Evolutionary conservation across 2,329 filamentous ascomycete genomes (phyloP), one percentile per base, ranked within the genome.

Genomic region (Trichoderma cornu-damae): DNA sequence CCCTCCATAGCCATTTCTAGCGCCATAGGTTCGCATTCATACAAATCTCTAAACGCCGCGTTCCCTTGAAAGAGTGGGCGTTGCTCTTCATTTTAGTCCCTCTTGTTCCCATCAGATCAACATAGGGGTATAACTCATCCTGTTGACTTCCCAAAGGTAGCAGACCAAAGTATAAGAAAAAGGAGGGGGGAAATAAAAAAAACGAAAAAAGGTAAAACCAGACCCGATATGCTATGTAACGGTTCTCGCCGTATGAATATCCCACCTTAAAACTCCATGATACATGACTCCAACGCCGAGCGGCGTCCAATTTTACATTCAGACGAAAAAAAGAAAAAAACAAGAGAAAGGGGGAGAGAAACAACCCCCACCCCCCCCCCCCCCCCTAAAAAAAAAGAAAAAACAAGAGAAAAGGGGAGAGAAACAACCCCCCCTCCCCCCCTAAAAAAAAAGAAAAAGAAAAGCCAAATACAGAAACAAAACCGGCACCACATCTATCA

Each of bases 401-500:
- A n/a, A n/a, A n/a, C n/a, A n/a, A n/a, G n/a, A n/a, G n/a, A n/a
- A n/a, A n/a, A n/a, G n/a, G n/a, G n/a, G n/a, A n/a, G n/a, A n/a
- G n/a, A n/a, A n/a, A n/a, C n/a, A n/a, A n/a, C n/a, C n/a, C n/a
- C n/a, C n/a, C n/a, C n/a, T n/a, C n/a, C n/a, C n/a, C n/a, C n/a
- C n/a, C n/a, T n/a, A n/a, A n/a, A n/a, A n/a, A n/a, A 46, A 40
- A 48, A 30, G 12, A 49, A 49, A 28, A 28, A 20, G 24, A 30
- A 11, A 37, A 28, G 22, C 24, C 24, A 42, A 42, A 42, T n/a
- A 6, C 14, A 30, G 28, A 44, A 55, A 20, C 14, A 42, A 6
- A 37, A 22, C 2, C 9, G 22, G 16, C 43, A 38, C 28, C 22
- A 16, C 40, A 40, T 48, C 49, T 60, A 54, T 67, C 60, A 70